Percentiles rank a stretch among this genome's conserved stretches.
Evolutionary conservation across 1,139 yeast genomes (phyloP).

Genomic region (Williopsis jadinii): DNA sequence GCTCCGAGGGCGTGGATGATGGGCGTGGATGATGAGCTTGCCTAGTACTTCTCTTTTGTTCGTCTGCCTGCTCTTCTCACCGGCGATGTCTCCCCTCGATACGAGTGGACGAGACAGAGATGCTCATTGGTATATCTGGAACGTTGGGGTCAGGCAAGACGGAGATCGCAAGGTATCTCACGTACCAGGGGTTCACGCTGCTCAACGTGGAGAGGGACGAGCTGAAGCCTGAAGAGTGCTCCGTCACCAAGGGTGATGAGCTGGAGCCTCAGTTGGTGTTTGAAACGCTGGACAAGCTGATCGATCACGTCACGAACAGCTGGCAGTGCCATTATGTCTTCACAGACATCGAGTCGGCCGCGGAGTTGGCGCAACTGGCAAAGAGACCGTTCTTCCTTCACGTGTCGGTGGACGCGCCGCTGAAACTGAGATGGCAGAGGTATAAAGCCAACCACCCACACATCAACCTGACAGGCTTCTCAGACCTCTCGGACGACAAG

Average conservation of each 20-base stretch:
- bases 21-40: no score
- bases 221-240: conserved; percentile 10
- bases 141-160: conserved; percentile 64
- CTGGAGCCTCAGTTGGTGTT: conserved; percentile 26
- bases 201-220: conserved; percentile 18
- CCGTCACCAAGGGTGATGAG: conserved; percentile 9
- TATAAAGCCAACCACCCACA: conserved; percentile 26
- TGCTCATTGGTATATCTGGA: conserved; percentile 78
- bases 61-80: no score
- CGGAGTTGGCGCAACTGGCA: conserved; percentile 41
- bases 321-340: conserved; percentile 67
- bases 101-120: conserved; percentile 19
- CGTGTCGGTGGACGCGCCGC: conserved; percentile 72
- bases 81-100: no score
- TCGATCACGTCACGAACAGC: conserved; percentile 58
- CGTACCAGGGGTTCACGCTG: conserved; percentile 47
- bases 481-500: conserved; percentile 37
- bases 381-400: conserved; percentile 86
- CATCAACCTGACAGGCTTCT: conserved; percentile 31
- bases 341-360: conserved; percentile 38
- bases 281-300: conserved; percentile 35
- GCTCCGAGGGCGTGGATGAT: no score
- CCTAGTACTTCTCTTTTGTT: no score
- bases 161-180: conserved; percentile 54
- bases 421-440: conserved; percentile 46